Base-by-base conservation (phyloP, 768 basidiomycete species). In the Suillus alpinus region DNA sequence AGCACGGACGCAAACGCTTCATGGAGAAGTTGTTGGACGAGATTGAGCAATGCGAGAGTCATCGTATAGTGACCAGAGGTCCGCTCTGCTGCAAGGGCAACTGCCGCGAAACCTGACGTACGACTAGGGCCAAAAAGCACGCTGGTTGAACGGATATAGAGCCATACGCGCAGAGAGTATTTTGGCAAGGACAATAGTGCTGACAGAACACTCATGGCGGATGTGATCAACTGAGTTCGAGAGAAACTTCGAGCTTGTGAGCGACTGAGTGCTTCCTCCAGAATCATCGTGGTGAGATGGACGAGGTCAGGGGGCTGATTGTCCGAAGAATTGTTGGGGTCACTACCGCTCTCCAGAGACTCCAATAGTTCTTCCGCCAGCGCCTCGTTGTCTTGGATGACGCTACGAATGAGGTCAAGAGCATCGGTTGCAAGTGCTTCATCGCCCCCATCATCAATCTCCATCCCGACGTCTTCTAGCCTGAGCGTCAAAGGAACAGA, bases 131-230 rank as follows among this genome's bases (percentile, higher is more conserved):
- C 88, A 66, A 96, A 93, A 31, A 97, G 80, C 23, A 86, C 82
- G 0, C 83, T 78, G 0, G 93, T 89, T 6, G 90, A 89, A 13
- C 93, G 87, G 20, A 95, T 83, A 67, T 91, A 95, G 10, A 94
- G 78, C 94, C 94, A 96, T 26, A 95, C 91, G 2, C 89, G 83
- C 64, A 86, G 85, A n/a, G 91, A 89, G 67, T 89, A 89, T 49
- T 78, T 80, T 1, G 90, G 91, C 13, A 91, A 75, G 1, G 86
- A 83, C 39, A 95, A 81, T 34, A 95, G 80, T 0, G 88, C 88
- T 4, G 91, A 81, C 20, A 96, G 82, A 13, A 95, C 87, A 57
- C 86, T 90, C 77, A 96, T 83, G 4, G 92, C 86, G 8, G 90
- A 91, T 3, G 89, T 89, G 63, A 92, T 87, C 62, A 93, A 80